Conservation (phyloP, 2,329 filamentous ascomycete genomes). For the Pseudogymnoascus destructans region DNA sequence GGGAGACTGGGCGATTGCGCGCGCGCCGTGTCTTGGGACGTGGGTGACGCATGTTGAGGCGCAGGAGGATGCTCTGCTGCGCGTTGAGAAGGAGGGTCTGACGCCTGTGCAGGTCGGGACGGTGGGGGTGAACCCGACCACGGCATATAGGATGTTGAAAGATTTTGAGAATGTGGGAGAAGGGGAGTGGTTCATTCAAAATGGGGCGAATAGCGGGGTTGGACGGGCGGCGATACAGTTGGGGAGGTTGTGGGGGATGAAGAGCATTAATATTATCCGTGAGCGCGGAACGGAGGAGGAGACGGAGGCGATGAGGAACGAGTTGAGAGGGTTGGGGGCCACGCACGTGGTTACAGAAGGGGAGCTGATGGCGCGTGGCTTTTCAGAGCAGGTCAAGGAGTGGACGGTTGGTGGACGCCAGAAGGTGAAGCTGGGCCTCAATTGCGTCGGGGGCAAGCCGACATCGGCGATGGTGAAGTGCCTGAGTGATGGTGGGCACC, state of each 20-base stretch:
- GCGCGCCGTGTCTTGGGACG: conserved; percentile 70
- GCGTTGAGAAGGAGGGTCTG: conserved; percentile 58
- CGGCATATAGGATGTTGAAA: conserved; percentile 83
- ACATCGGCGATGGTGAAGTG: conserved; percentile 67
- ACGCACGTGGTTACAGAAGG: conserved; percentile 37
- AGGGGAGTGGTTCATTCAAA: conserved; percentile 95
- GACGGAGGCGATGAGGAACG: conserved; percentile 49
- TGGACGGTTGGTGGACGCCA: conserved; percentile 58
- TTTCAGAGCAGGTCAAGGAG: conserved; percentile 40
- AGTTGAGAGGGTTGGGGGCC: conserved; percentile 45
- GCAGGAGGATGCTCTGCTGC: conserved; percentile 47
- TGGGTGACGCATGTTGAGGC: conserved; percentile 85
- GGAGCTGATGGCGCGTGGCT: conserved; percentile 33
- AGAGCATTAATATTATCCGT: conserved; percentile 80
- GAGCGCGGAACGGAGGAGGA: conserved; percentile 51
- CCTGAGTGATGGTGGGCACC: conserved; percentile 52
- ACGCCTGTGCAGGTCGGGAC: conserved; percentile 71
- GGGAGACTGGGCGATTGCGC: conserved; percentile 93
- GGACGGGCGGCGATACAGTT: conserved; percentile 86
- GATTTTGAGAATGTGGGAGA: conserved; percentile 55
- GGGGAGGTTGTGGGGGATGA: conserved; percentile 70
- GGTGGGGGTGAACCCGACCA: conserved; percentile 84
- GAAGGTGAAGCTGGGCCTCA: conserved; percentile 64
- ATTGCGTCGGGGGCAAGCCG: conserved; percentile 85
- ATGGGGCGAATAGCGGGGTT: conserved; percentile 89